Base-by-base conservation (phyloP, 805 yeast genomes). In the Jamesozyma hellenica region DNA sequence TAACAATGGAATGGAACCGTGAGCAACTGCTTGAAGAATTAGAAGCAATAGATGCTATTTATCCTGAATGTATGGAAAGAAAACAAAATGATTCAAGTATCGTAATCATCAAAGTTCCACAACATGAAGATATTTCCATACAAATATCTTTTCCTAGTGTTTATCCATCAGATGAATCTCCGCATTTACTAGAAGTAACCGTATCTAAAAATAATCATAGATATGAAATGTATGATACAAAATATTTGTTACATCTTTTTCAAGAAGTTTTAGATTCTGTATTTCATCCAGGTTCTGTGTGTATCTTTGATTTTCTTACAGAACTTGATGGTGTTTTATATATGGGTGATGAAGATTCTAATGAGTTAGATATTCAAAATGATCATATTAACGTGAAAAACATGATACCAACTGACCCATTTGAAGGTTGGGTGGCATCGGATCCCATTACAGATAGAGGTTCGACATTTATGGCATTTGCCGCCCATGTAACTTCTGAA, bases 1-100 rank as follows among this genome's bases (percentile, higher is more conserved):
- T n/a, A n/a, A n/a, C n/a, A n/a, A 39, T 38, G 39, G 39, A 36
- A 12, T 28, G 36, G 4, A 44, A 50, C 28, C 51, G 47, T 28
- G 56, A 52, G 34, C 51, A 50, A 34, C 28, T 47, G 6, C 54
- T 54, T 16, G 92, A 85, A 40, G 98, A 90, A 53, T 60, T 85
- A 15, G 77, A 74, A 30, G 90, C 95, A 11, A 77, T 90, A 10
- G 82, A 84, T 41, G 92, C 96, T 3, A 90, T 92, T 11, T 90
- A 76, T 53, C 96, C 95, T 1, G 82, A 70, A 13, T 67, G 75
- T 31, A 56, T 77, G 28, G 59, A 61, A 3, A 49, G 48, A 11
- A 51, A 51, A 27, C 42, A 61, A 19, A 58, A 61, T 18, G 66
- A 64, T 21, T 55, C 52, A 1, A 55, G 64, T 8, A 61, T 73